Base-by-base conservation (phyloP, 345 rosid genomes). In the Aegle marmelos region DNA sequence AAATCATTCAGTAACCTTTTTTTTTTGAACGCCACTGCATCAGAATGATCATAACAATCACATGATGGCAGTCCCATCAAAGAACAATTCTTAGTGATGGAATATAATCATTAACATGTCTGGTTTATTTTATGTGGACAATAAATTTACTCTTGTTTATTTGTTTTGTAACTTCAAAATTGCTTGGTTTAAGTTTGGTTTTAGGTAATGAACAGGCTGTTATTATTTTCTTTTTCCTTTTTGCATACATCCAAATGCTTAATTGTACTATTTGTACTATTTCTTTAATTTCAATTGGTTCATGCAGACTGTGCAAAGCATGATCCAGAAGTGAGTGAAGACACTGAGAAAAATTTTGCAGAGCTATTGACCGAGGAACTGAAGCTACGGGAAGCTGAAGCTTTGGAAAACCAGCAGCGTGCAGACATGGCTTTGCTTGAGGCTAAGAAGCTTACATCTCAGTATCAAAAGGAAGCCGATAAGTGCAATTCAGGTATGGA, bases 401-500 rank as follows among this genome's bases (percentile, higher is more conserved):
- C 94, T 3, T 78, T 89, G 80, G 97, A 94, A 84, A 91, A 82
- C 81, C 98, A 94, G 75, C 88, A 72, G 77, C 91, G 85, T 17
- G 97, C 93, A 7, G 92, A 91, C 87, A 87, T 83, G 70, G 91
- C 91, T 74, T 79, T 96, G 71, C 90, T 96, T 0, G 99, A 96
- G 91, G 99, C 99, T 21, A 96, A 96, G 93, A 96, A 96, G 86
- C 63, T 91, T 75, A 80, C 95, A 21, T 96, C 99, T 2, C 95
- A 91, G 79, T 96, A 92, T 82, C 99, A 94, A 72, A 94, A 96
- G 81, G 99, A 96, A 84, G 99, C 98, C 24, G 99, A 96, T 86
- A 96, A 94, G 78, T 94, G 98, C 82, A 96, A 90, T 83, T 91
- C 98, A 0, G 99, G 98, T 59, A 94, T 96, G 98, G 99, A 92